Evolutionary conservation across 139 green algal species (phyloP), one percentile per base, ranked within the genome.

Genomic region (Pseudopediastrum boryanum): DNA sequence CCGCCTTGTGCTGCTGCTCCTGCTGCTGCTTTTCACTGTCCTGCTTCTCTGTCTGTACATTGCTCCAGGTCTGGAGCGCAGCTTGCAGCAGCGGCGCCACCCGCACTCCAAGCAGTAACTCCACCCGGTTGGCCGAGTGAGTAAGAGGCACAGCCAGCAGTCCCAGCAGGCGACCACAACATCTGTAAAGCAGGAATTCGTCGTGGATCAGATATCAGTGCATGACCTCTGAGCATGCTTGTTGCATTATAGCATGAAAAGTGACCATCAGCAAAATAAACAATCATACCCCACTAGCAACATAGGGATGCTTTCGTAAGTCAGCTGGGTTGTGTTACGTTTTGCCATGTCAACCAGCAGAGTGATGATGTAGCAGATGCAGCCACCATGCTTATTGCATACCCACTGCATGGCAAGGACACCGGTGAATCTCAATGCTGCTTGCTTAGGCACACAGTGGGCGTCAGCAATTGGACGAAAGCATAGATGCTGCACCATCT

Each of bases 71-170:
- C 33, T 7, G 42, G 27, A 8, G 7, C 12, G 33, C 42, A 48
- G 13, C n/a, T 16, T 16, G 27, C 61, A 69, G 64, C 38, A 50
- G 19, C 52, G 64, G 64, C 64, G 19, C 21, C 27, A 69, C n/a
- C 9, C 4, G 13, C 9, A 65, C 61, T 69, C 39, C 64, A 61
- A 89, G 29, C 0, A 67, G 67, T 31, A 93, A 54, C 65, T 93
- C 85, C 5, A 83, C 86, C 1, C 76, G 65, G 41, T 81, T 86
- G 0, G 52, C n/a, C 6, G 50, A 35, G 10, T 78, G 71, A n/a
- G 35, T 70, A 2, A 94, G 72, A 0, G 90, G 90, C 7, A 81
- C 54, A 16, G 72, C 51, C 36, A 93, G 70, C 62, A 94, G 61
- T n/a, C 84, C 88, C 1, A 83, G 25, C 38, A 90, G 65, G 2